Conservation (phyloP, 768 basidiomycete genomes). For the Tricholoma terreum region DNA sequence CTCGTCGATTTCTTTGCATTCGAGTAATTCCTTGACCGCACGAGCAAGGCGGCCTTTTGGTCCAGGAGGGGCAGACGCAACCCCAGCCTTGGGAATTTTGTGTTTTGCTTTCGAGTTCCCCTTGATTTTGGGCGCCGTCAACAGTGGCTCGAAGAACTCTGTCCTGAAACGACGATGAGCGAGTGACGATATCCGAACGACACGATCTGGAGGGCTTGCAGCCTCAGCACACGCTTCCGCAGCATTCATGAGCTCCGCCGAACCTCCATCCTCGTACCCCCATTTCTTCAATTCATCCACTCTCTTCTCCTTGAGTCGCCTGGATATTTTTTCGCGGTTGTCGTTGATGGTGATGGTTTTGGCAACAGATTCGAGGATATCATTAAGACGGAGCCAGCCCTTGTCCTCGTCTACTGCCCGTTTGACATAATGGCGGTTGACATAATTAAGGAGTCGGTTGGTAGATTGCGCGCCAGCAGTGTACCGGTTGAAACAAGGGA, state of each 20-base stretch:
- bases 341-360: conserved; percentile 48
- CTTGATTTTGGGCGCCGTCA: conserved; percentile 65
- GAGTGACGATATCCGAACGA: conserved; percentile 61
- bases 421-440: conserved; percentile 75
- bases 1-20: conserved; percentile 44
- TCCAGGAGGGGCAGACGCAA: conserved; percentile 36
- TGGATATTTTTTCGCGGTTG: conserved; percentile 58
- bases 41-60: conserved; percentile 70
- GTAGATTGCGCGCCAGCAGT: conserved; percentile 63
- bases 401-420: conserved; percentile 75
- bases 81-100: conserved; percentile 42
- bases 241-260: conserved; percentile 43
- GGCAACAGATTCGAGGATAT: conserved; percentile 60
- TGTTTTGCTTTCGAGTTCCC: conserved; percentile 50
- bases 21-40: conserved; percentile 62
- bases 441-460: conserved; percentile 73
- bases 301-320: conserved; percentile 55
- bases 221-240: conserved; percentile 76
- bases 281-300: conserved; percentile 66
- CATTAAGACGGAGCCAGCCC: conserved; percentile 70
- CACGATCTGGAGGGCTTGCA: conserved; percentile 62
- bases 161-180: conserved; percentile 70
- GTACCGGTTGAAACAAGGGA: conserved; percentile 70
- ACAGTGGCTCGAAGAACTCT: conserved; percentile 67
- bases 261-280: conserved; percentile 57